Evolutionary conservation across 75 land plant genomes (phyloP).

Genomic region (Picea glauca): DNA sequence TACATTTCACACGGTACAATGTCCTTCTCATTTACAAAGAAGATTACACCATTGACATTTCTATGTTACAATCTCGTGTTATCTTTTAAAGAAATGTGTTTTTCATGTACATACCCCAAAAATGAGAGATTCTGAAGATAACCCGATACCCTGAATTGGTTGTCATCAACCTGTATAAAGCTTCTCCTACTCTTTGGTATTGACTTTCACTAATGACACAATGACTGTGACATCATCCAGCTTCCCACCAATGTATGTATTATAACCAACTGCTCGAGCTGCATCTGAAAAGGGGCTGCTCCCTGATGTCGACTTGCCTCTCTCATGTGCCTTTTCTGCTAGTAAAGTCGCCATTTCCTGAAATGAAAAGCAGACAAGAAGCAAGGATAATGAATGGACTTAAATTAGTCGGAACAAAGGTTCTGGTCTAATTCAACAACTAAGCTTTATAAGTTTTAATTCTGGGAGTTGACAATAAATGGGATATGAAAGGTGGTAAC

Average conservation of each 20-base stretch:
- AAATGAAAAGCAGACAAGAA: not conserved
- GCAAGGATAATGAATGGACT: not conserved
- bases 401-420: not conserved
- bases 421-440: not conserved
- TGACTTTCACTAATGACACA: constrained; percentile 48
- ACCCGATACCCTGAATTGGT: not conserved
- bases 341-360: constrained; percentile 75
- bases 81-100: not conserved
- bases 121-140: not conserved
- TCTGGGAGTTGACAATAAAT: not conserved
- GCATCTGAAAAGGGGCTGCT: constrained; percentile 76
- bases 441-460: not conserved
- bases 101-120: not conserved
- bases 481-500: not conserved
- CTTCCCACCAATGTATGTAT: constrained; percentile 63
- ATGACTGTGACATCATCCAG: constrained; percentile 84
- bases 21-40: not conserved
- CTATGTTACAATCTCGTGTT: not conserved
- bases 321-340: constrained; percentile 57
- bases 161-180: not conserved
- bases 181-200: not conserved
- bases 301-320: constrained; percentile 40
- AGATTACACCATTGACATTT: not conserved
- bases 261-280: constrained; percentile 64
- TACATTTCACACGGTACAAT: not conserved